A percentile compares a stretch with the other conserved stretches of the same genome.
These are phyloP conservation scores for Suhomyces canberraensis DNA, from an alignment of 805 yeast genomes.

Conservation along the genomic window DNA sequence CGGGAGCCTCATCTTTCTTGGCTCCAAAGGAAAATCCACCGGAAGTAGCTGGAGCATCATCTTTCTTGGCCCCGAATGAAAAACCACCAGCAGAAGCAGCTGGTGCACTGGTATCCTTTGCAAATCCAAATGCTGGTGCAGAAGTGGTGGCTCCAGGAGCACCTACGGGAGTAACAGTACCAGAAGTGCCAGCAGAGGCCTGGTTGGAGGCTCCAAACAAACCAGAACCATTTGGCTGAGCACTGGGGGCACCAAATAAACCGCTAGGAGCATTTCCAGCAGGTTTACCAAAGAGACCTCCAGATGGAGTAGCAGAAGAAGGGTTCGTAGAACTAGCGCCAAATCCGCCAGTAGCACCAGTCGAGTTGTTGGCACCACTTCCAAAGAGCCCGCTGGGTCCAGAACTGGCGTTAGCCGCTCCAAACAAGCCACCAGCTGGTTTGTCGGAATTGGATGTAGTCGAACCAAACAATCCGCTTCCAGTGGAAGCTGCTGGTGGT, in stretches of 20 bases:
- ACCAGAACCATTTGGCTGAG: neutral
- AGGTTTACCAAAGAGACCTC: slow-evolving; percentile 9
- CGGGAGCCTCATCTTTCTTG: neutral
- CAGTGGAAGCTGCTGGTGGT: slow-evolving; percentile 1
- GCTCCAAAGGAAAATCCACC: neutral
- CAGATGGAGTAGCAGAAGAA: slow-evolving; percentile 9
- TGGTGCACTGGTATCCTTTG: too few species aligned
- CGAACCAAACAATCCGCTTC: slow-evolving; percentile 7
- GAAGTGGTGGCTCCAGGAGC: slow-evolving; percentile 5
- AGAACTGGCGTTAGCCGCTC: neutral
- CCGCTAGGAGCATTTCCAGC: slow-evolving; percentile 14
- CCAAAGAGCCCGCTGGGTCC: slow-evolving; percentile 9
- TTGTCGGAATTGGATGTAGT: slow-evolving; percentile 1
- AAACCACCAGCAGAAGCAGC: slow-evolving; percentile 8
- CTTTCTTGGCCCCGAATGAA: slow-evolving; percentile 19
- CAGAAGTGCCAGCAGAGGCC: slow-evolving; percentile 4
- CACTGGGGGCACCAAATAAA: slow-evolving; percentile 10
- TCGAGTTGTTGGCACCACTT: slow-evolving; percentile 5
- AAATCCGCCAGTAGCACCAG: slow-evolving; percentile 18
- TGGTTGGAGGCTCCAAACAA: slow-evolving; percentile 2
- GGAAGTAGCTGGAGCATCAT: slow-evolving; percentile 6
- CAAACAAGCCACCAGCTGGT: slow-evolving; percentile 7
- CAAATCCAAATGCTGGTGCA: slow-evolving; percentile 3
- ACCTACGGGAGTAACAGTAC: slow-evolving; percentile 3
- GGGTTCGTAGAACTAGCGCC: slow-evolving; percentile 1